Base-by-base conservation (phyloP, 225 moss, liverwort and hornwort genomes). In the Asterella californica region DNA sequence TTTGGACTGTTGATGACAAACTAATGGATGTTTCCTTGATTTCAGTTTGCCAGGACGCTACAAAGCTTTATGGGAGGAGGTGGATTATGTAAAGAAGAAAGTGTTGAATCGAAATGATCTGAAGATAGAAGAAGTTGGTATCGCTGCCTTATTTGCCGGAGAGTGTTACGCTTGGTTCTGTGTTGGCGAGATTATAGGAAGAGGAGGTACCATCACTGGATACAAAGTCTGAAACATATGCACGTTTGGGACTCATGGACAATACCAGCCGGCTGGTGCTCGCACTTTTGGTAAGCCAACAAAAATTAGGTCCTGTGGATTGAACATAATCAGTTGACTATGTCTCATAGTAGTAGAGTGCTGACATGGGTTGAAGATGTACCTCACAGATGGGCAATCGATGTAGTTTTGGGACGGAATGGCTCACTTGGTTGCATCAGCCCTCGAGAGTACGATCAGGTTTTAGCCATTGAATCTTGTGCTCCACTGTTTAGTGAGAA, bases 101-200 rank as follows among this genome's bases (percentile, higher is more conserved):
- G 29, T 90, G n/a, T 47, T 82, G 30, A 82, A 86, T 54, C 81
- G 90, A 36, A 82, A 92, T 68, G 96, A 96, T 64, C 82, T 94
- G 82, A 86, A 92, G 75, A 84, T 96, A 25, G 90, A 91, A 72
- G 92, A 94, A 79, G 59, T 96, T 76, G 92, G 88, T 76, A 84
- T 90, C 17, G 88, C 87, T 80, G 75, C 87, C 50, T 78, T 96
- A 77, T 96, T 96, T 62, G 80, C 83, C 36, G 87, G 88, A 38
- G 94, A 96, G 78, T 90, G 92, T 87, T 96, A 93, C 60, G 93
- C 87, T 5, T 95, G 95, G 91, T 92, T 83, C 79, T 92, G 95
- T 84, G 88, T 92, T 34, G 93, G 95, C 37, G 95, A 96, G 81
- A 93, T 92, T 21, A 77, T 92, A 33, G 95, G 95, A 81, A 88